Percentiles rank a stretch among this genome's conserved stretches.
Evolutionary conservation across 805 yeast species (phyloP).

Genomic region (Schizosaccharomyces lindneri): DNA sequence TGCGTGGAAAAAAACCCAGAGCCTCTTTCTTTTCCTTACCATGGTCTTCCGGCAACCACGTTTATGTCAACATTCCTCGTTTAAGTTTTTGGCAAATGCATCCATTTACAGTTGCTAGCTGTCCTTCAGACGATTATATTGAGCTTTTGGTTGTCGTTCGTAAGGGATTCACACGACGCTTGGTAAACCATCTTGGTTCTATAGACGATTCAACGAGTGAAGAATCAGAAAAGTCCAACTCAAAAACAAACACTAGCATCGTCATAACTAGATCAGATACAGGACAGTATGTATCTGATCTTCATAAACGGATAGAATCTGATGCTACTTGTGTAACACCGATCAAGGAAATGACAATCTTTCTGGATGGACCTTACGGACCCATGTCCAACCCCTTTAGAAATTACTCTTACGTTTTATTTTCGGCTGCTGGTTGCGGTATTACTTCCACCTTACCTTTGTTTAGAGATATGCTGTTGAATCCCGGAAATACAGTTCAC

Average conservation of each 20-base stretch:
- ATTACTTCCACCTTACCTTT: conserved; percentile 62
- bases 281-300: no score
- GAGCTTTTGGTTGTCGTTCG: not conserved
- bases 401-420: conserved; percentile 8
- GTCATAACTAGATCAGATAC: no score
- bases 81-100: conserved; percentile 8
- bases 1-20: not conserved
- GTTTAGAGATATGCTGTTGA: not conserved
- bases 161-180: not conserved
- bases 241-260: no score
- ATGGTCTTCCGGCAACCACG: conserved; percentile 9
- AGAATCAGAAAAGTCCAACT: not conserved
- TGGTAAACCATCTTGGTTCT: not conserved
- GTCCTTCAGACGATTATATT: conserved; percentile 13
- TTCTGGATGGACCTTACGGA: not conserved
- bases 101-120: conserved; percentile 18
- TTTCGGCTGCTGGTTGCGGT: conserved; percentile 53
- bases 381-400: not conserved
- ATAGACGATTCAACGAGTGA: not conserved
- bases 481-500: not conserved
- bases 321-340: not conserved
- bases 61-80: conserved; percentile 6
- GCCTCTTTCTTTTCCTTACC: not conserved
- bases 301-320: not conserved
- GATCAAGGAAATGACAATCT: not conserved